phyloP scores from a whole-genome alignment of 2,329 filamentous ascomycete genomes.

The Huntiella decipiens region DNA sequence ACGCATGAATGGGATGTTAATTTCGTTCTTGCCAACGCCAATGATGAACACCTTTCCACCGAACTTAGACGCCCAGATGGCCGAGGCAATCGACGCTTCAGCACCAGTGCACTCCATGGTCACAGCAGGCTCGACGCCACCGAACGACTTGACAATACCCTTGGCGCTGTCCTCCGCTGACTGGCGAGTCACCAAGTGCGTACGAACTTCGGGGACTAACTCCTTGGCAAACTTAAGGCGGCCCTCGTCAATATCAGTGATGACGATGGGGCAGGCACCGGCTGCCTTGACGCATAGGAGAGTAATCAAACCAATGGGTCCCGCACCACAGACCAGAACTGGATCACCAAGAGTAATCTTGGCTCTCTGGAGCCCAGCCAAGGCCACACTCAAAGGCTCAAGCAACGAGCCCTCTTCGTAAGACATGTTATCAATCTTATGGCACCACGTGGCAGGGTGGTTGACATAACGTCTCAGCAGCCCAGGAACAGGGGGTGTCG shows the following conservation, averaged over 20 bases:
- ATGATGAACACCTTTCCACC: slow-evolving; percentile 96
- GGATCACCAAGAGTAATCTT: slow-evolving; percentile 68
- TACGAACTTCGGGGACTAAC: slow-evolving; percentile 59
- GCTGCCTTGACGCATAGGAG: slow-evolving; percentile 69
- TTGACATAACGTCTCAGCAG: slow-evolving; percentile 84
- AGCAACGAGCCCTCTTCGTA: slow-evolving; percentile 82
- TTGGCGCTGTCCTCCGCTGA: slow-evolving; percentile 53
- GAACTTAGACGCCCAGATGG: slow-evolving; percentile 83
- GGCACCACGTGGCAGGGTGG: slow-evolving; percentile 86
- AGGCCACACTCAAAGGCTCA: slow-evolving; percentile 74
- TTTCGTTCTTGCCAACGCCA: slow-evolving; percentile 86
- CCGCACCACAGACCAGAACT: slow-evolving; percentile 77
- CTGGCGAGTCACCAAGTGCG: slow-evolving; percentile 53
- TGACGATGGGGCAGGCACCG: slow-evolving; percentile 75
- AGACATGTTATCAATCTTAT: slow-evolving; percentile 84
- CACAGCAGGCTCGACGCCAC: slow-evolving; percentile 61
- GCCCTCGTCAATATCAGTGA: slow-evolving; percentile 85
- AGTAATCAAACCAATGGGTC: slow-evolving; percentile 82
- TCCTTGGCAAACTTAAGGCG: slow-evolving; percentile 70
- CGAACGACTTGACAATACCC: slow-evolving; percentile 48
- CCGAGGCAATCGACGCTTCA: slow-evolving; percentile 67
- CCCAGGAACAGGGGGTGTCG: slow-evolving; percentile 75
- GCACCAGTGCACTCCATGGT: slow-evolving; percentile 89
- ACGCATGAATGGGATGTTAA: slow-evolving; percentile 89
- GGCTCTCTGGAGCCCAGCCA: slow-evolving; percentile 74